phyloP scores from a whole-genome alignment of 257 asterid genomes.

The Nyctanthes arbortristis region DNA sequence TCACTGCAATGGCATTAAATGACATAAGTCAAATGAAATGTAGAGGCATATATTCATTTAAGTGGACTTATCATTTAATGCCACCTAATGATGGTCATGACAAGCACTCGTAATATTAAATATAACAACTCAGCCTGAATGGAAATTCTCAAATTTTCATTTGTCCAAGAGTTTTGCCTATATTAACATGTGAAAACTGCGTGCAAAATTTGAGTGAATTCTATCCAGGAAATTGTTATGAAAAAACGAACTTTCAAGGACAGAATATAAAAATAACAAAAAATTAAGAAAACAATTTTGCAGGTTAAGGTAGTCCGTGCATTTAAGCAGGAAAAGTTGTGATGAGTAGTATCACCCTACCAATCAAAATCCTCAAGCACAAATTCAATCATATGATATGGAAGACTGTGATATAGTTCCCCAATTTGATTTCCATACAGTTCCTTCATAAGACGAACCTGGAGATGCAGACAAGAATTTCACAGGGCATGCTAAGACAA shows the following conservation, averaged over 20 bases:
- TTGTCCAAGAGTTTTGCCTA: background rate
- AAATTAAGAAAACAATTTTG: background rate
- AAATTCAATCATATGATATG: constrained; percentile 82
- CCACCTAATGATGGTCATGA: too few relatives aligned
- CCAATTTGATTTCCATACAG: constrained; percentile 93
- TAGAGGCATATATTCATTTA: too few relatives aligned
- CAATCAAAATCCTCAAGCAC: constrained; percentile 74
- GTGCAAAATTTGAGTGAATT: background rate
- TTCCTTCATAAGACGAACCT: constrained; percentile 95
- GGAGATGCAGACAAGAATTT: constrained; percentile 32
- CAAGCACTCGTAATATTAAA: background rate
- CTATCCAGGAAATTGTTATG: background rate
- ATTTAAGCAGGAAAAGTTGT: constrained; percentile 11
- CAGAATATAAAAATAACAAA: constrained; percentile 11
- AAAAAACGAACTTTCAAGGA: background rate
- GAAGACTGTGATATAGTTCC: constrained; percentile 91
- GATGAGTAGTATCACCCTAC: constrained; percentile 44
- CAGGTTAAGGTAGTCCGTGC: background rate
- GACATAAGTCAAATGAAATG: too few relatives aligned
- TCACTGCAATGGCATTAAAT: too few relatives aligned
- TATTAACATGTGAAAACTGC: background rate
- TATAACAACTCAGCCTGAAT: background rate
- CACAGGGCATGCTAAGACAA: constrained; percentile 7
- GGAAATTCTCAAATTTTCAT: background rate
- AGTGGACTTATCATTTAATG: too few relatives aligned